These are phyloP conservation scores for Phytopythium delawarense DNA, from an alignment of 352 stramenopile genomes.

Conservation along the genomic window DNA sequence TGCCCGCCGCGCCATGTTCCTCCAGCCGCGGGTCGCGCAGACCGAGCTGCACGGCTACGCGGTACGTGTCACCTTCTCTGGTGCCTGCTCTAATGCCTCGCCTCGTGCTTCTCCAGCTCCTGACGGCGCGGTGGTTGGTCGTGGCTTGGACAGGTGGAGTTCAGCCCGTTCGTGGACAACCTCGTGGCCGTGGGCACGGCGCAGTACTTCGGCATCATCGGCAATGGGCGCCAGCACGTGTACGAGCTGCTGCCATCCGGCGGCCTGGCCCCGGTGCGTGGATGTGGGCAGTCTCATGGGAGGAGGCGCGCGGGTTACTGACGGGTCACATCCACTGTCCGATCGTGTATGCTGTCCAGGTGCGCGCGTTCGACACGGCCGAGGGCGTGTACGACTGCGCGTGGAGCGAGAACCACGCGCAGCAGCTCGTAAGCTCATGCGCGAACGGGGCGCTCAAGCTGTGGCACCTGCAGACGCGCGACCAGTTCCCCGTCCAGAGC, in stretches of 20 bases:
- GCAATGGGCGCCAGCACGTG: constrained; percentile 86
- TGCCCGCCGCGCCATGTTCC: constrained; percentile 40
- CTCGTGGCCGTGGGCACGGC: constrained; percentile 81
- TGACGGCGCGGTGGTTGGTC: background rate
- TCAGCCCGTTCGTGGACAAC: constrained; percentile 89
- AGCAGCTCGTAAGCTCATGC: constrained; percentile 86
- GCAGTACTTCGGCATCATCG: constrained; percentile 92
- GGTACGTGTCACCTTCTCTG: constrained; percentile 16
- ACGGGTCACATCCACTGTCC: background rate
- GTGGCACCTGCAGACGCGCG: constrained; percentile 85
- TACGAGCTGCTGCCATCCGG: constrained; percentile 71
- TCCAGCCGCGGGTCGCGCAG: constrained; percentile 52
- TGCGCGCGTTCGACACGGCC: constrained; percentile 86
- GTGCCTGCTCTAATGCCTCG: no score
- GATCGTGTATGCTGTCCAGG: constrained; percentile 17
- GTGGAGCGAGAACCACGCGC: constrained; percentile 85
- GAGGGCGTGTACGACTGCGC: constrained; percentile 89
- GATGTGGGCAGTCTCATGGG: background rate
- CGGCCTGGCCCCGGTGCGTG: constrained; percentile 48
- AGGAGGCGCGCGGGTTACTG: background rate
- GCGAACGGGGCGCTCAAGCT: constrained; percentile 88
- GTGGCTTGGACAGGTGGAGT: constrained; percentile 65
- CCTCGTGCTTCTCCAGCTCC: background rate
- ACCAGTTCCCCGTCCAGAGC: constrained; percentile 86
- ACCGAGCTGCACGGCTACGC: constrained; percentile 70